Evolutionary conservation across 495 filamentous ascomycete species (phyloP).

Genomic region (Bacidia rubella): DNA sequence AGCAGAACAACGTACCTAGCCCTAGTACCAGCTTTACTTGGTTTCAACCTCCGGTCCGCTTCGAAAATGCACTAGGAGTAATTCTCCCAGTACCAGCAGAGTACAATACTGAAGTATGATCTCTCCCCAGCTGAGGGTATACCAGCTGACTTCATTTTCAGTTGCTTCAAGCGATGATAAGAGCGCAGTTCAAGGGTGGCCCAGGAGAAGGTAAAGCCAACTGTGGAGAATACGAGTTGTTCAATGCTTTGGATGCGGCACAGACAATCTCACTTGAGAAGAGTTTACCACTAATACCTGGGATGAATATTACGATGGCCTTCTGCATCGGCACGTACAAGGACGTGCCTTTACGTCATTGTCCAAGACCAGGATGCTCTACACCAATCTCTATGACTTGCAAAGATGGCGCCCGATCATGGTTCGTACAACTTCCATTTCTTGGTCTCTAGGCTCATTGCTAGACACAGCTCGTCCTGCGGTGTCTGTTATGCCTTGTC

Average conservation of each 20-base stretch:
- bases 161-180: constrained; percentile 9
- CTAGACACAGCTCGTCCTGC: neutral
- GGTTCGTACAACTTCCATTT: neutral
- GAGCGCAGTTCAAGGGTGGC: constrained; percentile 12
- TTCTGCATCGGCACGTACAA: constrained; percentile 5
- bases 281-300: neutral
- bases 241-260: constrained; percentile 11
- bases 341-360: neutral
- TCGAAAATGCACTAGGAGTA: constrained; percentile 18
- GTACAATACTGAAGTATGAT: constrained; percentile 6
- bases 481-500: constrained; percentile 5
- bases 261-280: neutral
- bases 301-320: constrained; percentile 16
- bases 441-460: neutral
- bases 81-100: constrained; percentile 16
- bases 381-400: neutral
- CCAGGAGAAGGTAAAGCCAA: constrained; percentile 5
- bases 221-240: constrained; percentile 17
- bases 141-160: neutral
- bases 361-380: constrained; percentile 4
- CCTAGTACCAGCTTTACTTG: constrained; percentile 7
- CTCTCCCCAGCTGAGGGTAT: neutral
- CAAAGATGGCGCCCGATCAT: constrained; percentile 1
- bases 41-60: constrained; percentile 12
- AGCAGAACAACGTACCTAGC: neutral